These are phyloP conservation scores for Zygosaccharomyces pseudorouxii DNA, from an alignment of 805 yeast genomes.

Conservation along the genomic window DNA sequence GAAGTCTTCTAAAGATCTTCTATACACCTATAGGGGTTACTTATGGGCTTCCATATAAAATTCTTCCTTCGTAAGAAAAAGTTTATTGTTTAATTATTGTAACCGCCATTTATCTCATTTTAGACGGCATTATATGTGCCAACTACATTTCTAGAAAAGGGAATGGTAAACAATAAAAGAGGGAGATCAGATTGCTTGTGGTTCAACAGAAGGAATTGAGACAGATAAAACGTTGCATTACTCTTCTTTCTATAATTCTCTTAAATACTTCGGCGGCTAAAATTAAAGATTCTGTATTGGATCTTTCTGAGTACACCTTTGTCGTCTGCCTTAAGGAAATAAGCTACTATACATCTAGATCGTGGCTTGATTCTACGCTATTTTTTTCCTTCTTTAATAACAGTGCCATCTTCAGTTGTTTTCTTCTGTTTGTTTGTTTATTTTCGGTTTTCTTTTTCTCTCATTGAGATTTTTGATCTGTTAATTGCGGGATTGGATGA, in stretches of 20 bases:
- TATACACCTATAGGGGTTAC: neutral
- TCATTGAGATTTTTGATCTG: neutral
- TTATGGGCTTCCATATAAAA: neutral
- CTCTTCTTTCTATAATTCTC: slow-evolving; percentile 3
- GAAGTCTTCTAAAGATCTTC: neutral
- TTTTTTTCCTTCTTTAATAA: neutral
- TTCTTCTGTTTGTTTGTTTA: neutral
- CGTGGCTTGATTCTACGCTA: neutral
- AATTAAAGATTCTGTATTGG: neutral
- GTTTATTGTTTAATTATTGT: neutral
- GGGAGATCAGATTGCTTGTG: slow-evolving; percentile 1
- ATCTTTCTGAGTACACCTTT: neutral
- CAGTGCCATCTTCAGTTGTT: too few relatives aligned
- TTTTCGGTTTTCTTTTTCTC: neutral
- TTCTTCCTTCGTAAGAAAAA: neutral
- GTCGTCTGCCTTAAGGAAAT: neutral
- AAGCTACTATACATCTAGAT: neutral
- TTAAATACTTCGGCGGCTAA: slow-evolving; percentile 4
- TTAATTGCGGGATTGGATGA: neutral
- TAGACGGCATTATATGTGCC: neutral
- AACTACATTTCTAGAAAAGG: neutral
- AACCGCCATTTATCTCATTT: neutral
- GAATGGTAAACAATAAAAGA: slow-evolving; percentile 1
- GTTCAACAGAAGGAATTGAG: slow-evolving; percentile 1
- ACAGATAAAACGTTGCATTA: neutral